Evolutionary conservation across 805 yeast species (phyloP).

Genomic region (Myxozyma lipomycoides): DNA sequence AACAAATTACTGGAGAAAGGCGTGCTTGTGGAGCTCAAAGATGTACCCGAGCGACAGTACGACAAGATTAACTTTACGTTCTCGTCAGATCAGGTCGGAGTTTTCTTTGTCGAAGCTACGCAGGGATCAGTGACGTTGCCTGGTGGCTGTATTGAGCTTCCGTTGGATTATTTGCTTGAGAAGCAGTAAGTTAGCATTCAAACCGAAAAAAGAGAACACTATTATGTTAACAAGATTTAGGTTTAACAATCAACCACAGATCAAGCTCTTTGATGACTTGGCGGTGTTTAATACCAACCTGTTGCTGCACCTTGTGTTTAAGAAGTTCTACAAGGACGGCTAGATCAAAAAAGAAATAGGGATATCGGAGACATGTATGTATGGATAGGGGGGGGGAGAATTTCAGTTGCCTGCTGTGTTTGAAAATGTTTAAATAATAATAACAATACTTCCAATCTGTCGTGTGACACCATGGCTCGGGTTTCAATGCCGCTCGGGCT

Average conservation of each 20-base stretch:
- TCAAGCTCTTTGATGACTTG: slow-evolving; percentile 62
- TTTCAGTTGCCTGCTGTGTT: not conserved
- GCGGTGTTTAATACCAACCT: slow-evolving; percentile 66
- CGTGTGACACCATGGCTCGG: too few species aligned
- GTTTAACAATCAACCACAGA: slow-evolving; percentile 49
- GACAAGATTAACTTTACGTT: slow-evolving; percentile 71
- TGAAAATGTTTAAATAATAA: not conserved
- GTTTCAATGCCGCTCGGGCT: too few species aligned
- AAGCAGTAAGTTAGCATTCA: slow-evolving; percentile 50
- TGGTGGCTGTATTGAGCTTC: slow-evolving; percentile 49
- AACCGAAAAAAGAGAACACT: not conserved
- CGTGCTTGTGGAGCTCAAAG: slow-evolving; percentile 57
- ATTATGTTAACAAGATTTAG: slow-evolving; percentile 4
- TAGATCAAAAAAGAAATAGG: not conserved
- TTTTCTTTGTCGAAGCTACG: slow-evolving; percentile 69
- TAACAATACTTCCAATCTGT: too few species aligned
- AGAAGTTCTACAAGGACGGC: slow-evolving; percentile 46
- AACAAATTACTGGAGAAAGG: slow-evolving; percentile 71
- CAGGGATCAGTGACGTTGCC: slow-evolving; percentile 59
- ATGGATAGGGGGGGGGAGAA: not conserved
- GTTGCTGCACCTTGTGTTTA: slow-evolving; percentile 64
- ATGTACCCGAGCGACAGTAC: slow-evolving; percentile 46
- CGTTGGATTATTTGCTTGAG: slow-evolving; percentile 67
- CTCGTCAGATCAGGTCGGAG: slow-evolving; percentile 68
- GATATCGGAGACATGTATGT: not conserved